phyloP scores from a whole-genome alignment of 169 alveolate species.

The Plasmodium relictum region DNA sequence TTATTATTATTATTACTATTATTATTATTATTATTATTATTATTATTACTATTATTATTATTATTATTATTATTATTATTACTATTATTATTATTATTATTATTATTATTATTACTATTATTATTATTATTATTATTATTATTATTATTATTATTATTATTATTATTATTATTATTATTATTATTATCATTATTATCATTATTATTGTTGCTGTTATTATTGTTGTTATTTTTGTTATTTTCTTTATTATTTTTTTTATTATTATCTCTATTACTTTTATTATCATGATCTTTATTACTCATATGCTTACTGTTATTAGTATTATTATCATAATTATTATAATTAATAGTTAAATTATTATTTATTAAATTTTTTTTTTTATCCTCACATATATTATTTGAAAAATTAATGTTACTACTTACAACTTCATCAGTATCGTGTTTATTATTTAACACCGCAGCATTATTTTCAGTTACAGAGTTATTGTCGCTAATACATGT shows the following conservation, averaged over 20 bases:
- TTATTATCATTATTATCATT: background rate
- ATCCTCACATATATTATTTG: too few relatives aligned
- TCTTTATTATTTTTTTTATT: constrained; percentile 7
- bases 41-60: constrained; percentile 2
- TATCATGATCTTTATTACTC: constrained; percentile 10
- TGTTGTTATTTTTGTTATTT: constrained; percentile 10
- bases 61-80: constrained; percentile 8
- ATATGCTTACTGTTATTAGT: constrained; percentile 6
- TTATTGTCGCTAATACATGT: too few relatives aligned
- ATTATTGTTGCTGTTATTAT: background rate
- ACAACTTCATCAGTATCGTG: too few relatives aligned
- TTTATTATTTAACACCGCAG: too few relatives aligned
- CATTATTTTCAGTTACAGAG: too few relatives aligned
- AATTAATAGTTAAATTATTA: background rate
- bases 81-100: background rate
- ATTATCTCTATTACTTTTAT: constrained; percentile 1
- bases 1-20: background rate
- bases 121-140: background rate
- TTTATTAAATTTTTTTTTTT: too few relatives aligned
- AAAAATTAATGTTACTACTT: too few relatives aligned
- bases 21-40: background rate
- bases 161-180: constrained; percentile 15
- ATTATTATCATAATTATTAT: constrained; percentile 1
- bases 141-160: constrained; percentile 5
- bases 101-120: constrained; percentile 10